Conservation (phyloP, 2,329 filamentous ascomycete species). For the Nannizziopsis arthrosporioides region DNA sequence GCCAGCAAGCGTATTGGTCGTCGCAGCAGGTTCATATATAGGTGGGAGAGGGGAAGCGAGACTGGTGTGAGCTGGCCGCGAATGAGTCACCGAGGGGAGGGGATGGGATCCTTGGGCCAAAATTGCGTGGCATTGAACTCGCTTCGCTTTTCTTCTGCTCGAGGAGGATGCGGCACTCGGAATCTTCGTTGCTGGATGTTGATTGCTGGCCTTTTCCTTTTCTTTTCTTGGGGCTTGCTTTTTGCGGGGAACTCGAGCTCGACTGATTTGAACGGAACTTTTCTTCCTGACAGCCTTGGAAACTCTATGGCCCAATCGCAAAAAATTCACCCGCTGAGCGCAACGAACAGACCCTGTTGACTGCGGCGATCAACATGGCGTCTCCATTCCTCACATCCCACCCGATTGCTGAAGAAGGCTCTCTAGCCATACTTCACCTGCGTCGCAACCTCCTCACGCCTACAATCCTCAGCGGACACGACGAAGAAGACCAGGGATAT, state of each 20-base stretch:
- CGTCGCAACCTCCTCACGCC: conserved; percentile 77
- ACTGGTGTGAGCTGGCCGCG: background rate
- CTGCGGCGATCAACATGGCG: conserved; percentile 22
- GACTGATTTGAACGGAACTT: no score
- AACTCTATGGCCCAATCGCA: no score
- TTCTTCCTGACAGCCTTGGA: no score
- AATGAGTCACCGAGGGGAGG: conserved; percentile 6
- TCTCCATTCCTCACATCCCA: conserved; percentile 75
- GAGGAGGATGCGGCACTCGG: conserved; percentile 2
- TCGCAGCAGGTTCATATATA: conserved; percentile 6
- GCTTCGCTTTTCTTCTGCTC: background rate
- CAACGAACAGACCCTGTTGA: background rate
- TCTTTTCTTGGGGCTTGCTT: background rate
- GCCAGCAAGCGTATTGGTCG: background rate
- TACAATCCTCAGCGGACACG: conserved; percentile 52
- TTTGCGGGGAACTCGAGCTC: conserved; percentile 1
- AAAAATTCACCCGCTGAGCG: background rate
- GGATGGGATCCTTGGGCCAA: background rate
- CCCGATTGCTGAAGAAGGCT: conserved; percentile 48
- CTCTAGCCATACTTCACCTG: conserved; percentile 73
- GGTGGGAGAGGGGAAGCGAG: background rate
- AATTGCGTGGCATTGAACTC: background rate
- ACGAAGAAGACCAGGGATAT: conserved; percentile 57
- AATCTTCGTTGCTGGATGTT: background rate
- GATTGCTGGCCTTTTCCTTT: conserved; percentile 1